These are phyloP conservation scores for Diaporthe vexans DNA, from an alignment of 2,329 filamentous ascomycete species.

Conservation along the genomic window DNA sequence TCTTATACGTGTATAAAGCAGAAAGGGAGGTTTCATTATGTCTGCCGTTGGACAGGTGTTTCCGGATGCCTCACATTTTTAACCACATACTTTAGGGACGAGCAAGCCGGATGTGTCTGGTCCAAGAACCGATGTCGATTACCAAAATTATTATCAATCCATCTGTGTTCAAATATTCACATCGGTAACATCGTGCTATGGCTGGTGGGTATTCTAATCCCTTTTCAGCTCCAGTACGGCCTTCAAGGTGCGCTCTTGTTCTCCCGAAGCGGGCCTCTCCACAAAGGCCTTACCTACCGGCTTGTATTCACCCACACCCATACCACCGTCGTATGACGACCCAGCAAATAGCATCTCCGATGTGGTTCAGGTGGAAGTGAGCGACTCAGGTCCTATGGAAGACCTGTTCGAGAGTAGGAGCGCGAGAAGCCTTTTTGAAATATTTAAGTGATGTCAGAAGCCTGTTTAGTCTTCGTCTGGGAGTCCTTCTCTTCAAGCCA, in stretches of 20 bases:
- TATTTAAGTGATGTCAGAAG: background rate
- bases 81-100: too few relatives aligned
- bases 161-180: too few relatives aligned
- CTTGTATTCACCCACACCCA: background rate
- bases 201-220: background rate
- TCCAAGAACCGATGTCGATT: background rate
- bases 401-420: rapidly evolving
- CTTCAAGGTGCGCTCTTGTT: background rate
- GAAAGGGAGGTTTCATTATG: too few relatives aligned
- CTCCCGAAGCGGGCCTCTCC: background rate
- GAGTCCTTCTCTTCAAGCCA: background rate
- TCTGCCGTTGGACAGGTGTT: too few relatives aligned
- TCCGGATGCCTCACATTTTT: too few relatives aligned
- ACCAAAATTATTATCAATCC: background rate
- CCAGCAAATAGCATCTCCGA: background rate
- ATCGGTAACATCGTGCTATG: background rate
- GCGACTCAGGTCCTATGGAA: background rate
- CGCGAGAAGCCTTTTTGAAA: background rate
- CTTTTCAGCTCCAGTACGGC: background rate
- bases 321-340: background rate
- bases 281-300: background rate
- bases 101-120: too few relatives aligned
- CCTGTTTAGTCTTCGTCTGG: background rate
- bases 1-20: too few relatives aligned
- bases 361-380: background rate